Conservation (phyloP, 2,329 filamentous ascomycete species). For the Colletotrichum kahawae region DNA sequence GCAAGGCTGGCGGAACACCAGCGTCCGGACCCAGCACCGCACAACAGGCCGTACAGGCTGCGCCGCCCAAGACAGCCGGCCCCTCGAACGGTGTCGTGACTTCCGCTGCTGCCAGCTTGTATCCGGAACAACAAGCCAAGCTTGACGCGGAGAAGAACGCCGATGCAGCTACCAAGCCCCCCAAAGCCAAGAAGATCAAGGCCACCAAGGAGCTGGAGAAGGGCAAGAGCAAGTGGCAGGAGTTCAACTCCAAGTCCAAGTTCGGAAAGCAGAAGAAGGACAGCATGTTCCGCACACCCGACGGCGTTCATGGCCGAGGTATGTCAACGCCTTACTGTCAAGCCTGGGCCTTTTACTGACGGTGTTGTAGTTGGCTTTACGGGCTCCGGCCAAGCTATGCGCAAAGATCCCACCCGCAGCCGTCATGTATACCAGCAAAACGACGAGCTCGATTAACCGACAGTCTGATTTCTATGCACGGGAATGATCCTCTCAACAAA, state of each 20-base stretch:
- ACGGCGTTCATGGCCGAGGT: conserved; percentile 88
- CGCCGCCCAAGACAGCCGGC: conserved; percentile 37
- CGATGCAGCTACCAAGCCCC: conserved; percentile 71
- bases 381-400: conserved; percentile 93
- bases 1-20: conserved; percentile 82
- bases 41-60: conserved; percentile 45
- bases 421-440: conserved; percentile 85
- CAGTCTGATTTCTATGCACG: conserved; percentile 25
- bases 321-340: conserved; percentile 30
- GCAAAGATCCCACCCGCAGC: conserved; percentile 83
- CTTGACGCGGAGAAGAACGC: conserved; percentile 68
- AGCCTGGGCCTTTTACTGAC: conserved; percentile 1
- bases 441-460: conserved; percentile 71
- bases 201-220: conserved; percentile 90
- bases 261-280: conserved; percentile 80
- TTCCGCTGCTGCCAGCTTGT: conserved; percentile 62
- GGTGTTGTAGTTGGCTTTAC: conserved; percentile 82
- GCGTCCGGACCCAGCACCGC: conserved; percentile 44
- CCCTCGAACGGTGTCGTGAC: conserved; percentile 52
- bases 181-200: conserved; percentile 87
- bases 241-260: conserved; percentile 83
- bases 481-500: conserved; percentile 21
- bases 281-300: conserved; percentile 95
- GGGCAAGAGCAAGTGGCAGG: conserved; percentile 92
- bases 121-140: conserved; percentile 54